phyloP scores from a whole-genome alignment of 345 rosid species.

The Aquilaria malaccensis region DNA sequence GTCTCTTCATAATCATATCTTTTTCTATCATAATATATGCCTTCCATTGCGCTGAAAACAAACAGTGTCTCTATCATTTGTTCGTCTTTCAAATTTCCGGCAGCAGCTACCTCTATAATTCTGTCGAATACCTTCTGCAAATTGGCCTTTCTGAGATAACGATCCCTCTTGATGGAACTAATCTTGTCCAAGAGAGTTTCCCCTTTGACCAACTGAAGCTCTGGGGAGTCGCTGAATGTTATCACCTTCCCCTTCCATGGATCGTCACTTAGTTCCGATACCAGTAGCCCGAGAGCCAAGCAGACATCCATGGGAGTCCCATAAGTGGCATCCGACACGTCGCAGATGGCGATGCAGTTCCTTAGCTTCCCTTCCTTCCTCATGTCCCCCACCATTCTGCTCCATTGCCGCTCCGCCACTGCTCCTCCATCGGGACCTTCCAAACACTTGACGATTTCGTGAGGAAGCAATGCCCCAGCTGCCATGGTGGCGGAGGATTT shows the following conservation, averaged over 20 bases:
- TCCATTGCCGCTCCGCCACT: constrained; percentile 22
- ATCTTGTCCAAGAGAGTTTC: constrained; percentile 5
- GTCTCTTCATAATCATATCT: constrained; percentile 7
- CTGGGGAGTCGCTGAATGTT: constrained; percentile 1
- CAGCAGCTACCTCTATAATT: not conserved
- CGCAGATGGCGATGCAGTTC: constrained; percentile 10
- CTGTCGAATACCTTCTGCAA: constrained; percentile 7
- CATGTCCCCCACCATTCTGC: constrained; percentile 19
- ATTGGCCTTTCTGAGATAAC: not conserved
- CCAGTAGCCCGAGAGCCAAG: constrained; percentile 9
- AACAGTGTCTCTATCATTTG: constrained; percentile 14
- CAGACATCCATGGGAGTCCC: constrained; percentile 11
- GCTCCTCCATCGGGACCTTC: not conserved
- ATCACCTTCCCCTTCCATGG: constrained; percentile 13
- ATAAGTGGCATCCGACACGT: not conserved
- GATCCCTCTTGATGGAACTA: constrained; percentile 1
- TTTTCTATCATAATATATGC: not conserved
- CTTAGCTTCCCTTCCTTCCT: constrained; percentile 3
- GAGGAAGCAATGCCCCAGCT: constrained; percentile 16
- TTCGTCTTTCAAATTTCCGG: constrained; percentile 12
- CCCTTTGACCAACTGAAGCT: constrained; percentile 6
- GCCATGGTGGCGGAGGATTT: constrained; percentile 10
- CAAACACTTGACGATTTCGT: constrained; percentile 14
- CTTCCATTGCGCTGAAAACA: constrained; percentile 19
- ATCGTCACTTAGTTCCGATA: constrained; percentile 12